Conservation (phyloP, 2,329 filamentous ascomycete genomes). For the Exserohilum rostratum region DNA sequence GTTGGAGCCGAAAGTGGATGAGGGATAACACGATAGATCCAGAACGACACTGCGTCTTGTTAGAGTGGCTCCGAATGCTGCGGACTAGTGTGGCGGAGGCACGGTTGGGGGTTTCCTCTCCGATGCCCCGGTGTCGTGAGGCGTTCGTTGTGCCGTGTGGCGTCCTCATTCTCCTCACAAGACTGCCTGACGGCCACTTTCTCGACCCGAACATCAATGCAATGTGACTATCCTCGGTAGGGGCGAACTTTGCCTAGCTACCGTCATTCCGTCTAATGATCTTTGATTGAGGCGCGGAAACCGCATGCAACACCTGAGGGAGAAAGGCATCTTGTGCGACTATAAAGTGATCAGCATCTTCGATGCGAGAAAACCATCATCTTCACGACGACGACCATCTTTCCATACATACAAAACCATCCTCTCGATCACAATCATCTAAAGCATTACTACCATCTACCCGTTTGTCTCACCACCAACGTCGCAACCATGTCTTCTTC, state of each 20-base stretch:
- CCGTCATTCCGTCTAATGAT: conserved; percentile 17
- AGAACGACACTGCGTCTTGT: neutral
- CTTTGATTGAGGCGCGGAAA: conserved; percentile 28
- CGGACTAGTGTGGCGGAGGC: conserved; percentile 25
- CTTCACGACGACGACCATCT: conserved; percentile 2
- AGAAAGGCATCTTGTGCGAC: conserved; percentile 16
- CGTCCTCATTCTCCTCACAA: conserved; percentile 23
- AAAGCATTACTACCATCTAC: neutral
- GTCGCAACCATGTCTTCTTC: conserved; percentile 23
- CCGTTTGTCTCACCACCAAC: neutral
- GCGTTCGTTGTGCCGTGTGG: conserved; percentile 29
- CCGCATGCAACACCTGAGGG: conserved; percentile 17
- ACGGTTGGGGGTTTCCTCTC: conserved; percentile 15
- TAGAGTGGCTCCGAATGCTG: conserved; percentile 6
- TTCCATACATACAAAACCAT: neutral
- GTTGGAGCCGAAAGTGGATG: conserved; percentile 1
- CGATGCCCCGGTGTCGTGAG: conserved; percentile 20
- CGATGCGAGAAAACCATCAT: conserved; percentile 7
- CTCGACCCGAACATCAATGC: conserved; percentile 20
- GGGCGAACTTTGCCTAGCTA: conserved; percentile 20
- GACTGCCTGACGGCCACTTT: conserved; percentile 25
- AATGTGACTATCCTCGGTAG: conserved; percentile 25
- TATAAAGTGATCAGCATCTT: conserved; percentile 23
- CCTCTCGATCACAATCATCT: neutral
- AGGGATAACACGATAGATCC: conserved; percentile 7